Evolutionary conservation across 176 grass and related monocot species (phyloP).

Genomic region (Oryza nivara): DNA sequence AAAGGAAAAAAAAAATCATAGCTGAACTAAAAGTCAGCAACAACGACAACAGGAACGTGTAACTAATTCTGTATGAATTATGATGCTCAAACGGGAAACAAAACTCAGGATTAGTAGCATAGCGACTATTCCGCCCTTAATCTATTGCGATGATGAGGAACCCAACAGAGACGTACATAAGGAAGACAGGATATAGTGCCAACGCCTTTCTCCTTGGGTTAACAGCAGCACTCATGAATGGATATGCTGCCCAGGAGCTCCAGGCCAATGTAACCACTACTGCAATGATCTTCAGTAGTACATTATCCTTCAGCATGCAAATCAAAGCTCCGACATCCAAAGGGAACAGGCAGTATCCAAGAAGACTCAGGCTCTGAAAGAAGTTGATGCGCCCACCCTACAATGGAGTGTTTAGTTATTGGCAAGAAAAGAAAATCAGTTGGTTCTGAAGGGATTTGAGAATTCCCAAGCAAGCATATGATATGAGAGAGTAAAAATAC

Average conservation of each 20-base stretch:
- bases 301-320: slow-evolving; percentile 73
- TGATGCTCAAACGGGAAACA: background rate
- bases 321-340: slow-evolving; percentile 81
- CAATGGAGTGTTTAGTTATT: slow-evolving; percentile 19
- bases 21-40: background rate
- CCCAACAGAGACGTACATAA: slow-evolving; percentile 88
- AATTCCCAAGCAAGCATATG: background rate
- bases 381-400: slow-evolving; percentile 94
- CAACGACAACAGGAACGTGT: background rate
- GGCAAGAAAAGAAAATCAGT: background rate
- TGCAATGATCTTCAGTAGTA: slow-evolving; percentile 62
- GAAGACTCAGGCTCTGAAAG: slow-evolving; percentile 93
- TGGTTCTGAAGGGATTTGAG: background rate
- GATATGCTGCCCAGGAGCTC: slow-evolving; percentile 97
- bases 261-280: slow-evolving; percentile 72
- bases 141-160: slow-evolving; percentile 87
- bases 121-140: slow-evolving; percentile 23
- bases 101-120: background rate
- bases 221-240: slow-evolving; percentile 88
- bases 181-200: slow-evolving; percentile 89
- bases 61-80: background rate
- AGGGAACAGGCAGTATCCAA: slow-evolving; percentile 92
- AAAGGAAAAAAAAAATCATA: background rate
- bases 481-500: slow-evolving; percentile 29
- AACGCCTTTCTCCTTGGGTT: slow-evolving; percentile 89